A percentile compares a stretch with the other conserved stretches of the same genome.
Conservation (phyloP, 2,329 filamentous ascomycete genomes). For the Exophiala calicioides region DNA sequence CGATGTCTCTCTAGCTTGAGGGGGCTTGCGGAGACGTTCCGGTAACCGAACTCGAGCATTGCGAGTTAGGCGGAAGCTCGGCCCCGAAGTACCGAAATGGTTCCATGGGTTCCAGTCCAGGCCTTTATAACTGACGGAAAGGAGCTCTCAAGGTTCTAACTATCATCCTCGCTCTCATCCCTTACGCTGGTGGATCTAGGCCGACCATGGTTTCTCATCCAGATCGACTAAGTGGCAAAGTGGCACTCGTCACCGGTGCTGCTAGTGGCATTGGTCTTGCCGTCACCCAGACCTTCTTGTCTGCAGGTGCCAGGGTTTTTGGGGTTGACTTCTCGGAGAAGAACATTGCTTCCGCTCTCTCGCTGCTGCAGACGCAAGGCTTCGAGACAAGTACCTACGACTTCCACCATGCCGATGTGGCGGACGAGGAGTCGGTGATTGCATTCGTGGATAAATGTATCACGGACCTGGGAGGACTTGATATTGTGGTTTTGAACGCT, state of each 20-base stretch:
- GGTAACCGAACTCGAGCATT: too few relatives aligned
- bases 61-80: too few relatives aligned
- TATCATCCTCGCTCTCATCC: neutral
- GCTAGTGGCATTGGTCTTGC: conserved; percentile 42
- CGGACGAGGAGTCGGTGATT: conserved; percentile 13
- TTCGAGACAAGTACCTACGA: neutral
- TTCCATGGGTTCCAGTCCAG: too few relatives aligned
- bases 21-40: too few relatives aligned
- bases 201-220: neutral
- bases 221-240: conserved; percentile 42
- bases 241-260: conserved; percentile 33
- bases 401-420: conserved; percentile 12
- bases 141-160: neutral
- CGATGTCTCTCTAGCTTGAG: too few relatives aligned
- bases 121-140: too few relatives aligned
- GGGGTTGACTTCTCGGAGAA: conserved; percentile 31
- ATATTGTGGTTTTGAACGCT: conserved; percentile 18
- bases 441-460: conserved; percentile 12
- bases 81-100: too few relatives aligned
- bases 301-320: conserved; percentile 44
- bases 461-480: conserved; percentile 7
- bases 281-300: conserved; percentile 43
- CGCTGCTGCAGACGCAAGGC: conserved; percentile 4
- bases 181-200: neutral
- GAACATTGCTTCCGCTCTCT: conserved; percentile 6